Base-by-base conservation (phyloP, 1,284 basidiomycete genomes). In the Amylostereum chailletii region DNA sequence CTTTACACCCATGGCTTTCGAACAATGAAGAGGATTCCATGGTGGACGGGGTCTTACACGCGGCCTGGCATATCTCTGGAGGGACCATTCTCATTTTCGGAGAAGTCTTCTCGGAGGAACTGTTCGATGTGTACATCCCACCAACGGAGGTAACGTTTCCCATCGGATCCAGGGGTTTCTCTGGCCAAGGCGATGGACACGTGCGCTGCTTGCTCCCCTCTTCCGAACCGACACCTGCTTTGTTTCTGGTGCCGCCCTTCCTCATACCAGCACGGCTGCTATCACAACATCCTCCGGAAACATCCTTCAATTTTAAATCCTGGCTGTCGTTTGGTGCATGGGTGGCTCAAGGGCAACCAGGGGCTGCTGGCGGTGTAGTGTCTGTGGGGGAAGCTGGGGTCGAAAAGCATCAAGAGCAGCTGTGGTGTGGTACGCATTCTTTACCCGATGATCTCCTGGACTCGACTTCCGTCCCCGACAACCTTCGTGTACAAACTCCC, bases 181-280 rank as follows among this genome's bases (percentile, higher is more conserved):
- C 30, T 29, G 36, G 29, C 44, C 44, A 42, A 8, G n/a, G 29
- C 34, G 2, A 33, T 41, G 32, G 34, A 4, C 31, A 40, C 4
- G 37, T 19, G 10, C 5, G 19, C 2, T 53, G 52, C 37, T 34
- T 47, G 9, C 29, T 40, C 26, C 43, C 42, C 2, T 27, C 31
- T 19, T 41, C 29, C 2, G 38, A 31, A 29, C 33, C 45, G 19
- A 33, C 31, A n/a, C 39, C 52, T 5, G 51, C 47, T 36, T 40
- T 43, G 1, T 79, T 75, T 60, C 64, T 83, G 3, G 57, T 75
- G 3, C 82, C 83, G 5, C 83, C 83, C 0, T 77, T 83, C 54
- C 64, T 81, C 3, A 57, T 75, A 32, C 71, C 72, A 5, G 55
- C 66, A 1, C 55, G 58, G 0, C 57, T 62, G 26, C 54, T 73